phyloP scores from a whole-genome alignment of 176 grass and related monocot species.

The Cenchrus fungigraminus region DNA sequence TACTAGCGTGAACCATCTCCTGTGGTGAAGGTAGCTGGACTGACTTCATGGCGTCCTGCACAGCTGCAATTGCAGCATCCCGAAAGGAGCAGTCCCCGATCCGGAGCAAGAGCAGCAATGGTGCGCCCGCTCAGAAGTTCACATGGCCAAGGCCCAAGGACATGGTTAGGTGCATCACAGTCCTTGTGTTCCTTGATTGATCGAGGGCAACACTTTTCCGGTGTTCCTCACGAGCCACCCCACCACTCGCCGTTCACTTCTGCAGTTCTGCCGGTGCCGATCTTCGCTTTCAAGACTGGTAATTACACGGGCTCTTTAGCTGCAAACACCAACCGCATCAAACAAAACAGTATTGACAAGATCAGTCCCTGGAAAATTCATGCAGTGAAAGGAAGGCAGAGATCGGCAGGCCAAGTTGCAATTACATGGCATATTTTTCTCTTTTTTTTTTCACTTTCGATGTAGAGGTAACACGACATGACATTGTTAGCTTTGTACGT shows the following conservation, averaged over 20 bases:
- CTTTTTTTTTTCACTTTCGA: background rate
- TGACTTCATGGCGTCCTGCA: background rate
- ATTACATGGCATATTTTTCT: background rate
- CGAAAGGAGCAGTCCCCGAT: background rate
- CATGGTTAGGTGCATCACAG: background rate
- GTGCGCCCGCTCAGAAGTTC: constrained; percentile 8
- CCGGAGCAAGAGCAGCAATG: background rate
- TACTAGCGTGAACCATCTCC: no score
- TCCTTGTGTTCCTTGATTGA: background rate
- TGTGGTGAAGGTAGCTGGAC: background rate
- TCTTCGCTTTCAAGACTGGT: background rate
- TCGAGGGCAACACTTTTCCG: background rate
- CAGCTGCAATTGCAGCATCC: background rate
- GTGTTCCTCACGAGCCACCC: background rate
- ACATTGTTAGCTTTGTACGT: constrained; percentile 8
- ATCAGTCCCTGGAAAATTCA: background rate
- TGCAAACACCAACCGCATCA: background rate
- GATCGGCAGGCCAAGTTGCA: background rate
- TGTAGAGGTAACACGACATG: background rate
- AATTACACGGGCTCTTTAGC: background rate
- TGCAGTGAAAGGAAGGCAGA: background rate
- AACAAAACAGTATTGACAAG: background rate
- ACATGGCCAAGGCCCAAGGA: background rate
- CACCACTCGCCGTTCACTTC: no score
- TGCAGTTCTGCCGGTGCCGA: no score